Percentiles rank a stretch among this genome's conserved stretches.
These are phyloP conservation scores for Staphylotrichum longicolle DNA, from an alignment of 495 filamentous ascomycete species.

Conservation along the genomic window DNA sequence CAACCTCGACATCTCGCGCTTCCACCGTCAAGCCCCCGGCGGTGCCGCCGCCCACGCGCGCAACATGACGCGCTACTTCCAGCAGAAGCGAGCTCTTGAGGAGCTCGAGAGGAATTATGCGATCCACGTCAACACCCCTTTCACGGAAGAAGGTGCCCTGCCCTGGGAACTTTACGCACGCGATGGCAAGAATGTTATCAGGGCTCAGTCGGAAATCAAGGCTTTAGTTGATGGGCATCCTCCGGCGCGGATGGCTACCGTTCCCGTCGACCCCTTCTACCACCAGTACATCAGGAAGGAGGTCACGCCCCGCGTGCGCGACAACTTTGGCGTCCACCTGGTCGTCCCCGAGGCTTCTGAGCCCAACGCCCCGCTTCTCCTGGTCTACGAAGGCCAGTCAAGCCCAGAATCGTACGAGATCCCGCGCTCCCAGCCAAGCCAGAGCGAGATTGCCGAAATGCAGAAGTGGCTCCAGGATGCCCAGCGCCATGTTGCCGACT, in stretches of 20 bases:
- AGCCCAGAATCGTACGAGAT: constrained; percentile 61
- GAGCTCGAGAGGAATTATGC: constrained; percentile 73
- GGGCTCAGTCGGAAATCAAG: constrained; percentile 77
- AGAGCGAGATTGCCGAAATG: constrained; percentile 32
- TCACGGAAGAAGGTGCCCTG: constrained; percentile 56
- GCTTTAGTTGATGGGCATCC: constrained; percentile 76
- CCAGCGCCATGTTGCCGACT: constrained; percentile 61
- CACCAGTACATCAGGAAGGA: constrained; percentile 70
- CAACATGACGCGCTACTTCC: constrained; percentile 79
- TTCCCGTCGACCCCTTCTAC: constrained; percentile 82
- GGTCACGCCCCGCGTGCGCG: constrained; percentile 58
- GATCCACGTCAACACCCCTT: constrained; percentile 76
- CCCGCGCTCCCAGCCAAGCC: constrained; percentile 54
- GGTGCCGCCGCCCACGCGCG: constrained; percentile 74
- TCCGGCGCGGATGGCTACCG: constrained; percentile 65
- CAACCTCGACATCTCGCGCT: constrained; percentile 71
- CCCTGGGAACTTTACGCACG: constrained; percentile 83
- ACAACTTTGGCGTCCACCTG: constrained; percentile 75
- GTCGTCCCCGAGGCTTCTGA: constrained; percentile 66
- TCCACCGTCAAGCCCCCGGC: constrained; percentile 68
- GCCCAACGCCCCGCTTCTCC: constrained; percentile 62
- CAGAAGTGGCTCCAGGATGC: constrained; percentile 69
- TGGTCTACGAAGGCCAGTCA: constrained; percentile 77
- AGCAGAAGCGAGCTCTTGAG: constrained; percentile 70
- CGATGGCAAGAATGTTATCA: constrained; percentile 77